Evolutionary conservation across 2,329 filamentous ascomycete species (phyloP).

Genomic region (Aspergillus vadensis): DNA sequence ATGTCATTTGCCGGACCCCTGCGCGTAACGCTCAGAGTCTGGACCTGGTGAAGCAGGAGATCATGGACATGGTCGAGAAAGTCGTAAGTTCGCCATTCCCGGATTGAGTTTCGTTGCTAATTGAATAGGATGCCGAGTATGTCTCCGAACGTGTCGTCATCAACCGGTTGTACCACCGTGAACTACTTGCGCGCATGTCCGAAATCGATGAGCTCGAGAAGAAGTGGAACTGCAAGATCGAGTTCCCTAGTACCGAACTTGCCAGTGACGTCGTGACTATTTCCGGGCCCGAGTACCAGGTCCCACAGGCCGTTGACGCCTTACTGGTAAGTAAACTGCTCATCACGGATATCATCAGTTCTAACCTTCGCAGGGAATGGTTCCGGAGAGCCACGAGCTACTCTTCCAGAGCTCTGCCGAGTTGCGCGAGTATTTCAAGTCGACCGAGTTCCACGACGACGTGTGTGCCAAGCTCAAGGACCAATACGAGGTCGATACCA

Average conservation of each 20-base stretch:
- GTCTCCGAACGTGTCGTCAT: slow-evolving; percentile 92
- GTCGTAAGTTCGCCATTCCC: slow-evolving; percentile 61
- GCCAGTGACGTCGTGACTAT: slow-evolving; percentile 95
- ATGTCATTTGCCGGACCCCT: slow-evolving; percentile 96
- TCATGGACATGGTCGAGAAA: slow-evolving; percentile 98
- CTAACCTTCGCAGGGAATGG: slow-evolving; percentile 71
- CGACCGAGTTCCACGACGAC: slow-evolving; percentile 76
- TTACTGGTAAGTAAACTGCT: slow-evolving; percentile 65
- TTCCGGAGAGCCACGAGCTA: slow-evolving; percentile 92
- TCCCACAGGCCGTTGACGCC: slow-evolving; percentile 93
- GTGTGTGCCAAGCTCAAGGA: slow-evolving; percentile 81
- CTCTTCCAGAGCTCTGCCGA: slow-evolving; percentile 75
- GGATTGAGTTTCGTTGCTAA: background rate
- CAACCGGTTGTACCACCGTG: slow-evolving; percentile 91
- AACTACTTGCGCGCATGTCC: slow-evolving; percentile 81
- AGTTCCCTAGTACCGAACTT: slow-evolving; percentile 95
- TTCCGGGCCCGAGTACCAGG: slow-evolving; percentile 96
- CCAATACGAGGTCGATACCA: slow-evolving; percentile 88
- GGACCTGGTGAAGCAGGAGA: slow-evolving; percentile 97
- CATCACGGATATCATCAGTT: background rate
- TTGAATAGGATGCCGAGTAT: slow-evolving; percentile 81
- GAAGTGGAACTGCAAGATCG: slow-evolving; percentile 99
- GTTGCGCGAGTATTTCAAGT: slow-evolving; percentile 79
- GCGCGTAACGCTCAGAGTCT: slow-evolving; percentile 95
- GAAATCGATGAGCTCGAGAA: slow-evolving; percentile 96